Evolutionary conservation across 257 asterid species (phyloP).

Genomic region (Rubia yunnanensis): DNA sequence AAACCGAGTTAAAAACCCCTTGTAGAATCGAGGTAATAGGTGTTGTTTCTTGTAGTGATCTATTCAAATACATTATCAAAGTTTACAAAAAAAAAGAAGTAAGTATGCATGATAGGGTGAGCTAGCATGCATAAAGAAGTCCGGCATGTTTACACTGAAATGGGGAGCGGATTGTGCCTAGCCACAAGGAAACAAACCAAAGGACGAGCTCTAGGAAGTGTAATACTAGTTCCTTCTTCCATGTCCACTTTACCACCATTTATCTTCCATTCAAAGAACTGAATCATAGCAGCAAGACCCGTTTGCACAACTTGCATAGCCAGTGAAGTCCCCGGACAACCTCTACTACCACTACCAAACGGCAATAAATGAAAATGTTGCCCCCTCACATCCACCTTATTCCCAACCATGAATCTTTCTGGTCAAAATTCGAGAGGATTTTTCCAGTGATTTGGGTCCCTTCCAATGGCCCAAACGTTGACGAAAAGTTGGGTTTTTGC

Average conservation of each 20-base stretch:
- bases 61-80: no score
- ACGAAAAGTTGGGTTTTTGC: constrained; percentile 47
- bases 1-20: no score
- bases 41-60: no score
- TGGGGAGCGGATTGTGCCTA: constrained; percentile 25
- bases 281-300: constrained; percentile 55
- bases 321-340: constrained; percentile 69
- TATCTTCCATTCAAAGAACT: constrained; percentile 59
- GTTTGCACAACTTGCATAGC: constrained; percentile 60
- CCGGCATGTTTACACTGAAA: no score
- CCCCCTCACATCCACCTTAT: constrained; percentile 58
- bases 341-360: constrained; percentile 64
- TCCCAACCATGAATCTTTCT: constrained; percentile 46
- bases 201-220: constrained; percentile 59
- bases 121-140: no score
- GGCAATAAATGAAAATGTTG: constrained; percentile 62
- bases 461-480: constrained; percentile 61
- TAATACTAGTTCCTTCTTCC: constrained; percentile 56
- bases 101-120: no score
- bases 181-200: constrained; percentile 39
- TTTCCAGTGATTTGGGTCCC: constrained; percentile 61
- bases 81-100: no score
- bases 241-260: constrained; percentile 28
- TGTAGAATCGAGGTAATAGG: no score
- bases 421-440: constrained; percentile 55